Base-by-base conservation (phyloP, 139 green algal species). In the Choricystis sp. region DNA sequence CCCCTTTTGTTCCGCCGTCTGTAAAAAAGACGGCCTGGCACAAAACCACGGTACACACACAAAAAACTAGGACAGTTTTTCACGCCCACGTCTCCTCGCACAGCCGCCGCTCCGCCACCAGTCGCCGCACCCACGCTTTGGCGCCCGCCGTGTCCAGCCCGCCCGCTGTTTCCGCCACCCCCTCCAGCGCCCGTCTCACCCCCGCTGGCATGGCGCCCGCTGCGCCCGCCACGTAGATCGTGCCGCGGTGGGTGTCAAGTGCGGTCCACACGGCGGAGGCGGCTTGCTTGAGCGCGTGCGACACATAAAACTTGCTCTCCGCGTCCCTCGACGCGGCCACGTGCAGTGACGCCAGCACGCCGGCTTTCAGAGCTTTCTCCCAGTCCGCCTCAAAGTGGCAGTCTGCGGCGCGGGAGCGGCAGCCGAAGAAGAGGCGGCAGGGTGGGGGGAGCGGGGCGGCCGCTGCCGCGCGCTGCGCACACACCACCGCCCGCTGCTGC, bases 61-160 rank as follows among this genome's bases (percentile, higher is more conserved):
- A 1, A 61, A 1, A 9, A 2, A 3, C 26, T 40, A 2, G 26
- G 20, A 22, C 60, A 3, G 19, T 59, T n/a, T 60, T 29, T 83
- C 66, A 97, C 26, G 79, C 90, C 91, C 91, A 98, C 0, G 88
- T 77, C 70, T 98, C 91, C 23, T 96, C 80, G 40, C 74, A 66
- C 64, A 94, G 95, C 24, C 89, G 61, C 3, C 79, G 73, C 1
- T 4, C 70, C 27, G 72, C 52, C 68, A 94, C 78, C 69, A 96
- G 61, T 57, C 72, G 57, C 28, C 68, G 62, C 31, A 96, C 24
- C 58, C 72, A 90, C 67, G 63, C 62, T 3, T 63, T 61, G 4
- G 83, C 81, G 24, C 78, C 72, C 9, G 74, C 78, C 5, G 26
- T 2, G 0, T 55, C 57, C 75, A 91, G 28, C 1, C 74, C 69